A percentile compares a stretch with the other conserved stretches of the same genome.
phyloP scores from a whole-genome alignment of 2,329 filamentous ascomycete species.

The Diaporthe vaccinii region DNA sequence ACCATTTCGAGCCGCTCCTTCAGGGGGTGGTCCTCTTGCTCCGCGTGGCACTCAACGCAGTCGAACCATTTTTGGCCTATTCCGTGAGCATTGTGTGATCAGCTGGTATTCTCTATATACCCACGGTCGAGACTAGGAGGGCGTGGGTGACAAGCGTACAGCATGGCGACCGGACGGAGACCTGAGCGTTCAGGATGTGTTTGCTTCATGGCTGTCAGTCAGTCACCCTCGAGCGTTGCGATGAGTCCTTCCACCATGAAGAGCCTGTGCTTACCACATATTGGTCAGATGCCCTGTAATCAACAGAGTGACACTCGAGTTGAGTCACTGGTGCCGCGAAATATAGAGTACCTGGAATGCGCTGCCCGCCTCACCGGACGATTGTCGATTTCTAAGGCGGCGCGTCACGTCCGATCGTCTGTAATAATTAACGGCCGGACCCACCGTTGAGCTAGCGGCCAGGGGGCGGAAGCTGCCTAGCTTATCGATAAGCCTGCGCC shows the following conservation, averaged over 20 bases:
- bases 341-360: not conserved
- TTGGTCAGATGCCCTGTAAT: conserved; percentile 26
- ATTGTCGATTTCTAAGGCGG: conserved; percentile 36
- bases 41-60: conserved; percentile 93
- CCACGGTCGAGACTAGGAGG: not conserved
- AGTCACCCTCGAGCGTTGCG: not conserved
- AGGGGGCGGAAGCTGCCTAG: conserved; percentile 10
- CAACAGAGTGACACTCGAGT: not conserved
- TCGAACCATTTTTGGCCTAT: conserved; percentile 97
- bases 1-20: conserved; percentile 86
- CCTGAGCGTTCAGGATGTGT: conserved; percentile 98
- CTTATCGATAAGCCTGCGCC: conserved; percentile 33
- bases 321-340: not conserved
- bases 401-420: conserved; percentile 36
- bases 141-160: conserved; percentile 69
- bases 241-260: not conserved
- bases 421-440: conserved; percentile 33
- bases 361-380: not conserved
- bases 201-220: conserved; percentile 71
- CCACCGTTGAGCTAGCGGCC: conserved; percentile 24
- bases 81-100: not conserved
- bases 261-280: conserved; percentile 38
- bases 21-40: conserved; percentile 83
- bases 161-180: conserved; percentile 94
- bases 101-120: not conserved